Base-by-base conservation (phyloP, 495 filamentous ascomycete genomes). In the Bryoglossum gracile region DNA sequence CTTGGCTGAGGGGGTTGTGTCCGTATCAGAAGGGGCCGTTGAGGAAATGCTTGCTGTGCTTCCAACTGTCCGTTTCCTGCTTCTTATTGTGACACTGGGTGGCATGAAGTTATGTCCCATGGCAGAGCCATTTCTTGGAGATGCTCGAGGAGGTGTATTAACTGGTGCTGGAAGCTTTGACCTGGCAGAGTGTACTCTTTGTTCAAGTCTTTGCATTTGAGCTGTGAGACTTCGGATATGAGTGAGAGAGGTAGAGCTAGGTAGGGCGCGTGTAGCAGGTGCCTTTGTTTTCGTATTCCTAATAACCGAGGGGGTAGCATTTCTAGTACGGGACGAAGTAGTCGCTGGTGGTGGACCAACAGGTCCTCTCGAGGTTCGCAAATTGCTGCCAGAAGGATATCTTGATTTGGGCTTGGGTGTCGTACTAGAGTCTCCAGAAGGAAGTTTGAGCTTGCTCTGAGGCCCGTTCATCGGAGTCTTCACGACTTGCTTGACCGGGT, bases 191-290 rank as follows among this genome's bases (percentile, higher is more conserved):
- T 97, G 89, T 5, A 98, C 89, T 24, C 91, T 76, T 48, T 90
- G 84, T 64, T 97, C 94, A 33, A 98, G 79, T 53, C 84, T 81
- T 64, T 95, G 88, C 94, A 98, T 96, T 66, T 96, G 92, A 18
- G 87, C 89, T 48, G 91, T 92, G 45, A 98, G 78, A 2, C 82
- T 83, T 21, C 92, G 88, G 59, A 97, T 91, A 59, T 98, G 92
- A 48, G 84, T 85, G 24, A 98, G 76, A 3, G 94, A 96, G 28
- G 81, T 85, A 14, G 94, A 95, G 28, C 84, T 74, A 23, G 89
- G 84, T 19, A 94, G 23, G 13, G 50, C 50, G 21, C 53, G 25
- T n/a, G 51, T 54, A 3, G 52, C 43, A n/a, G 56, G 50, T 26
- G 55, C 55, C 24, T 61, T 61, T 0, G 44, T 39, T 53, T 42